Evolutionary conservation across 2,329 filamentous ascomycete species (phyloP), one percentile per base, ranked within the genome.

Genomic region (Knufia petricola): DNA sequence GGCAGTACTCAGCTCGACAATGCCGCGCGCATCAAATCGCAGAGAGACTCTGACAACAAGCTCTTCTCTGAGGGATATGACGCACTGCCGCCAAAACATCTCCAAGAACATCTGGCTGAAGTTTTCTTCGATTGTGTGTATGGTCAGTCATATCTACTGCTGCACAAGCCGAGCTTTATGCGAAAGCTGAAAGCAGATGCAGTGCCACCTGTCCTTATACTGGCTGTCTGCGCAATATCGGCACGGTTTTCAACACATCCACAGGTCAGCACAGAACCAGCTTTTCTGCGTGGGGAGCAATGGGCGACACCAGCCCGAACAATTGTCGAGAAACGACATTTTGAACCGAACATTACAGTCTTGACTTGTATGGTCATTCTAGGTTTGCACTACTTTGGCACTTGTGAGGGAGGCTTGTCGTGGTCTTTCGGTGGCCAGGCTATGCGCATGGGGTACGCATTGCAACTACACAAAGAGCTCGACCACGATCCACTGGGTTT

Each of bases 141-240:
- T 62, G 92, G 92, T 7, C 92, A 96, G 63, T 86, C 87, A 28
- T 98, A 96, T 64, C 85, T 94, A 55, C 71, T 98, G 17, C 77
- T 98, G 8, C 92, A 98, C 67, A 96, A 95, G 63, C 90, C 92
- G 31, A 96, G 89, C 63, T 96, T 94, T 64, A 95, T 96, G 85
- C 79, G 89, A 51, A 87, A 87, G 46, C 53, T 63, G 53, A 87
- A 84, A 59, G 77, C 82, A 51, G 84, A 85, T 24, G 82, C 83
- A 1, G 72, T 96, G 10, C 90, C 92, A 0, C 92, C 92, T 0
- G 90, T 96, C 9, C 72, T 98, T 12, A 81, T 94, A 46, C 76
- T 98, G n/a, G 87, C 90, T 4, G 86, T 98, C 8, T 96, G 92
- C 66, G 90, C 90, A 19, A 82, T 96, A 38, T 87, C 92, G n/a